Percentiles rank a stretch among this genome's conserved stretches.
Evolutionary conservation across 2,329 filamentous ascomycete genomes (phyloP).

Genomic region (Aspergillus felis): DNA sequence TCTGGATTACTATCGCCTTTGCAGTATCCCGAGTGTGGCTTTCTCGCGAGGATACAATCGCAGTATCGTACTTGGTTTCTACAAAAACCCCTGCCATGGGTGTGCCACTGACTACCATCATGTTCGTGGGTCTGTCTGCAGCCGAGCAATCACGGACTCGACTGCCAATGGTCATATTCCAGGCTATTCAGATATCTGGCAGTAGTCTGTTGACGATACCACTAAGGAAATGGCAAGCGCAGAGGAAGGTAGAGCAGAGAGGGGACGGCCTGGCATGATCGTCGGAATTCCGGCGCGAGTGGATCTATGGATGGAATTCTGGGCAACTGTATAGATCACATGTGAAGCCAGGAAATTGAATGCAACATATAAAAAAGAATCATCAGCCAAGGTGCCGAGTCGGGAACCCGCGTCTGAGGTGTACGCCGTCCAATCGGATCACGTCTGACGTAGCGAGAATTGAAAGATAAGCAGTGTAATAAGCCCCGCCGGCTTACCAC

Average conservation of each 20-base stretch:
- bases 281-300: too few relatives aligned
- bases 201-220: constrained; percentile 41
- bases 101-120: constrained; percentile 59
- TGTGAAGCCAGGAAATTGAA: too few relatives aligned
- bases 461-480: too few relatives aligned
- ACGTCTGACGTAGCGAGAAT: too few relatives aligned
- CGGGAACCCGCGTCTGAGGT: too few relatives aligned
- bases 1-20: constrained; percentile 59
- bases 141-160: constrained; percentile 57
- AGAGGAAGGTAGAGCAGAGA: neutral
- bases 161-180: constrained; percentile 60
- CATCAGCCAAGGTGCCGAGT: too few relatives aligned
- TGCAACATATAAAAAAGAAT: too few relatives aligned
- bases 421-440: too few relatives aligned
- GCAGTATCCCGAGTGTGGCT: constrained; percentile 47
- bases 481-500: too few relatives aligned
- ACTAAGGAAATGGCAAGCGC: constrained; percentile 36
- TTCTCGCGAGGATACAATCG: constrained; percentile 55
- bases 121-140: constrained; percentile 56
- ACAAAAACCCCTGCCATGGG: constrained; percentile 64
- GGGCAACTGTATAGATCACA: too few relatives aligned
- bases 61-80: constrained; percentile 64
- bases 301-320: neutral
- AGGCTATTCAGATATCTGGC: constrained; percentile 42
- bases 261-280: neutral